phyloP scores from a whole-genome alignment of 2,329 filamentous ascomycete species.

The Botrytis galanthina region DNA sequence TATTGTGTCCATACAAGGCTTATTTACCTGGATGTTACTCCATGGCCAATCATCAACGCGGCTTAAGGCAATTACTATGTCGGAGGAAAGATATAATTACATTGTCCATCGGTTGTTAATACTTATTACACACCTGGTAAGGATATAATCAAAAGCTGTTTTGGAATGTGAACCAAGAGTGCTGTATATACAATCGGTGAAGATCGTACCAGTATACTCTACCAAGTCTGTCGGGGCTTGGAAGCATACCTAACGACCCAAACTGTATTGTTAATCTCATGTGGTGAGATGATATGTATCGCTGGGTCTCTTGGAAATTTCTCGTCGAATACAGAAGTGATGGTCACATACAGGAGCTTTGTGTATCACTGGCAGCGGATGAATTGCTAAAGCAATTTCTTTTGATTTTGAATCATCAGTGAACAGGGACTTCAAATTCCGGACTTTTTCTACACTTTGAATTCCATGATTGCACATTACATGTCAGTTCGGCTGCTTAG shows the following conservation, averaged over 20 bases:
- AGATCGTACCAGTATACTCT: not conserved
- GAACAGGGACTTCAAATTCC: not conserved
- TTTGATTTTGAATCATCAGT: not conserved
- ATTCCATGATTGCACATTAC: not conserved
- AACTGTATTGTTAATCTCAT: not conserved
- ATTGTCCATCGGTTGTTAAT: too few species aligned
- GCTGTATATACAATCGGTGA: too few species aligned
- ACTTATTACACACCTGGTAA: too few species aligned
- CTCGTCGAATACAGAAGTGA: not conserved
- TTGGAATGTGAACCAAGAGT: too few species aligned
- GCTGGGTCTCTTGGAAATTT: not conserved
- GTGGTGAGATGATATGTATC: not conserved
- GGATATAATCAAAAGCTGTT: too few species aligned
- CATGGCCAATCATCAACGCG: too few species aligned
- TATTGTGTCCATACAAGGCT: not conserved
- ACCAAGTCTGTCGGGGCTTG: not conserved
- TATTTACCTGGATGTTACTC: too few species aligned
- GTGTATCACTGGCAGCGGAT: not conserved
- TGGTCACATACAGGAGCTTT: not conserved
- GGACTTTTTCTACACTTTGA: not conserved
- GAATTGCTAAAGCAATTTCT: not conserved
- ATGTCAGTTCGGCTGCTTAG: not conserved
- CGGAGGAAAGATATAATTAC: too few species aligned
- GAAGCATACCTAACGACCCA: not conserved
- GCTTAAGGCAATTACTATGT: too few species aligned